These are phyloP conservation scores for Lichenothelia convexa DNA, from an alignment of 495 filamentous ascomycete species.

Conservation along the genomic window DNA sequence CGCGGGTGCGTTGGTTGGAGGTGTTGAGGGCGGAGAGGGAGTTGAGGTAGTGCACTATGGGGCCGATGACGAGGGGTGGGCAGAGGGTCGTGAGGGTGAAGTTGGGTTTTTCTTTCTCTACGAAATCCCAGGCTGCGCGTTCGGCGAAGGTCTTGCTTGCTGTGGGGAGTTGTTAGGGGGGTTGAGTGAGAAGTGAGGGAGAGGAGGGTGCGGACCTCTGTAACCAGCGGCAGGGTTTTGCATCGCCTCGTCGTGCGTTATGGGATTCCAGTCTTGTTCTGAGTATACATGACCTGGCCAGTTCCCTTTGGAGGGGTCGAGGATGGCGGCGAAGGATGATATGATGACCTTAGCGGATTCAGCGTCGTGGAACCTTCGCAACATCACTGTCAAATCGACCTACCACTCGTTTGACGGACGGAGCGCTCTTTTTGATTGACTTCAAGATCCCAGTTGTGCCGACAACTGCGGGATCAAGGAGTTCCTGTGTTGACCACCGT, in stretches of 20 bases:
- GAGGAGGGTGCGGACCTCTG: no score
- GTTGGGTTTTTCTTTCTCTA: slow-evolving; percentile 59
- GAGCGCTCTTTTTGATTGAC: slow-evolving; percentile 55
- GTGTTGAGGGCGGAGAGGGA: slow-evolving; percentile 51
- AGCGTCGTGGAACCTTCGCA: not conserved
- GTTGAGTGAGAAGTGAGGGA: no score
- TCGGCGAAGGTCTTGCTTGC: slow-evolving; percentile 33
- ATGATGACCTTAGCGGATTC: slow-evolving; percentile 40
- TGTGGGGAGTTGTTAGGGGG: no score
- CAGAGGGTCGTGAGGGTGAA: slow-evolving; percentile 61
- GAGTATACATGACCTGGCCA: slow-evolving; percentile 40
- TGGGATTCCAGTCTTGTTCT: slow-evolving; percentile 70
- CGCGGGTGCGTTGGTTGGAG: slow-evolving; percentile 38
- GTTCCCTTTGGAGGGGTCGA: slow-evolving; percentile 30
- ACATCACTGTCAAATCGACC: not conserved
- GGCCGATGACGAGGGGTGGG: slow-evolving; percentile 56
- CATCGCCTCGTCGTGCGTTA: slow-evolving; percentile 49
- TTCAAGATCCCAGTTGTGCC: slow-evolving; percentile 68
- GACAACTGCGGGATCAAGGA: slow-evolving; percentile 68
- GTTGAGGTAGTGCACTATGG: slow-evolving; percentile 44
- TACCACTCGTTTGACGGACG: slow-evolving; percentile 57
- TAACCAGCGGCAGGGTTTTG: slow-evolving; percentile 41
- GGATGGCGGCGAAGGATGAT: slow-evolving; percentile 65
- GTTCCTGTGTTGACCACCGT: slow-evolving; percentile 30
- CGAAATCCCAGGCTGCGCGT: slow-evolving; percentile 65